A percentile compares a stretch with the other conserved stretches of the same genome.
Conservation (phyloP, 2,329 filamentous ascomycete genomes). For the Fusarium mexicanum region DNA sequence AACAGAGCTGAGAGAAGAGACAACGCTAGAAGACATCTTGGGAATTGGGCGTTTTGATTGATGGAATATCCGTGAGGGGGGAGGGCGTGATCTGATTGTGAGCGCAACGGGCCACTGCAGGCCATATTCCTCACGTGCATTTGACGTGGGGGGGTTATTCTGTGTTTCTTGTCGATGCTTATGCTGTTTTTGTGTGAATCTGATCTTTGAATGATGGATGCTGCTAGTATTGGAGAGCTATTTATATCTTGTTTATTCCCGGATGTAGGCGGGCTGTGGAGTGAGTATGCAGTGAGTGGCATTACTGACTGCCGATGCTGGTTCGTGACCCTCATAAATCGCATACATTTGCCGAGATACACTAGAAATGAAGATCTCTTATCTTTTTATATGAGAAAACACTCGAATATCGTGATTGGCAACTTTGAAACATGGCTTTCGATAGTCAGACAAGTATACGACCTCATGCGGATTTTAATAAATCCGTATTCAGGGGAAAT, state of each 20-base stretch:
- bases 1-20: not conserved
- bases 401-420: not conserved
- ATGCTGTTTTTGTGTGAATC: not conserved
- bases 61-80: conserved; percentile 7
- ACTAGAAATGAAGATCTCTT: not conserved
- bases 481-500: not conserved
- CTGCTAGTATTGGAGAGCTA: not conserved
- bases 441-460: not conserved
- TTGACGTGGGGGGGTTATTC: conserved; percentile 23
- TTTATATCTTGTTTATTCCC: conserved; percentile 5
- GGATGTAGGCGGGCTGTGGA: not conserved
- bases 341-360: not conserved
- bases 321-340: not conserved
- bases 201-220: not conserved
- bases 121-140: conserved; percentile 35
- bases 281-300: not conserved
- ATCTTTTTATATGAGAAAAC: not conserved
- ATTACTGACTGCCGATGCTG: not conserved
- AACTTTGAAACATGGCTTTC: not conserved
- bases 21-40: not conserved
- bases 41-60: not conserved
- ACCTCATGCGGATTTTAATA: not conserved
- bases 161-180: not conserved
- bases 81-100: conserved; percentile 10
- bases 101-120: conserved; percentile 36